Evolutionary conservation across 2,329 filamentous ascomycete genomes (phyloP).

Genomic region (Colletotrichum trifolii): DNA sequence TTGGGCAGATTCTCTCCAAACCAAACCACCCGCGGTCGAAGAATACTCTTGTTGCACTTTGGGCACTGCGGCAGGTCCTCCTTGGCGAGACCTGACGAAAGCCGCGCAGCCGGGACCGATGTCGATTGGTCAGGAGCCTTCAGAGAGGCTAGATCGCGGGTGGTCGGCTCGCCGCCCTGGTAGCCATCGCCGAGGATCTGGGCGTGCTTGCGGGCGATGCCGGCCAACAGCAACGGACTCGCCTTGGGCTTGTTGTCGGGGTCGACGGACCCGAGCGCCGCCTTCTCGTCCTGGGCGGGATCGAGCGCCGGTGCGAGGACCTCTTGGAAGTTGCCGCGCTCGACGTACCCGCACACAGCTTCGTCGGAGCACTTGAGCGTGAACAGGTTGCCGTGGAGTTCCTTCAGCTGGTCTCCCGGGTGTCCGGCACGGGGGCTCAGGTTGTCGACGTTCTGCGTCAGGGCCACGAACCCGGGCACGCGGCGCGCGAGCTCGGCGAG

Average conservation of each 20-base stretch:
- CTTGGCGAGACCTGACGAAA: conserved; percentile 55
- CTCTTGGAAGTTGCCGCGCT: conserved; percentile 68
- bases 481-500: conserved; percentile 69
- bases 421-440: conserved; percentile 68
- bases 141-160: conserved; percentile 29
- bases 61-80: conserved; percentile 70
- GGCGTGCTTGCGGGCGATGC: conserved; percentile 53
- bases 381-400: conserved; percentile 56
- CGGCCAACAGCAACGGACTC: conserved; percentile 38
- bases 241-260: conserved; percentile 28
- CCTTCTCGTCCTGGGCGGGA: conserved; percentile 57
- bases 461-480: conserved; percentile 65
- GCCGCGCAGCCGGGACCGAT: background rate
- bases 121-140: conserved; percentile 11
- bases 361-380: conserved; percentile 51
- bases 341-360: conserved; percentile 65
- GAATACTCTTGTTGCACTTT: conserved; percentile 61
- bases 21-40: conserved; percentile 76
- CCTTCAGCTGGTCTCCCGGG: conserved; percentile 65
- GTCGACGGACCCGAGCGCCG: conserved; percentile 15
- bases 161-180: conserved; percentile 38
- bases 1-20: conserved; percentile 70
- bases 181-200: conserved; percentile 67
- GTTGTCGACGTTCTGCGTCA: conserved; percentile 76
- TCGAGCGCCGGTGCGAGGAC: conserved; percentile 71